A percentile compares a stretch with the other conserved stretches of the same genome.
phyloP scores from a whole-genome alignment of 768 basidiomycete genomes.

The Rubroboletus pulcherrimus region DNA sequence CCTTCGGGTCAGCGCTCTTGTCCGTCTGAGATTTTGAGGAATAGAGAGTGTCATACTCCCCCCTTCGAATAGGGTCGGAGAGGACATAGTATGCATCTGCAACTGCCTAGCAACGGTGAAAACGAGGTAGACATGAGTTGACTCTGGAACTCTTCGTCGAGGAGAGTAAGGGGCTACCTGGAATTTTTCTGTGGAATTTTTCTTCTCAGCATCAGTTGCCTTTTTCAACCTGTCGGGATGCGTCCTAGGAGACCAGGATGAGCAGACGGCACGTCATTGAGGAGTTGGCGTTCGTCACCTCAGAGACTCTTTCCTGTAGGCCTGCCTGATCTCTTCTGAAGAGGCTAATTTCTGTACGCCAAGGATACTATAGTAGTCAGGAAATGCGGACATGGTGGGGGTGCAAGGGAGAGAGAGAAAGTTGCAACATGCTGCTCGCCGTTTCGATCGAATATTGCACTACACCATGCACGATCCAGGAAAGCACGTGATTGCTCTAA shows the following conservation, averaged over 20 bases:
- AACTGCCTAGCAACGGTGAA: conserved; percentile 47
- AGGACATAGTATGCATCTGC: conserved; percentile 95
- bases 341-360: conserved; percentile 52
- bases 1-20: conserved; percentile 57
- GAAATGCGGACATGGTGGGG: conserved; percentile 64
- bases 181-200: conserved; percentile 76
- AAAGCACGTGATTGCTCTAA: conserved; percentile 19
- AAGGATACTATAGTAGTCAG: conserved; percentile 76
- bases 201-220: conserved; percentile 67
- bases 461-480: neutral
- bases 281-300: conserved; percentile 37
- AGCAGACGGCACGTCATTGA: conserved; percentile 5
- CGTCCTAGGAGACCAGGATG: conserved; percentile 48
- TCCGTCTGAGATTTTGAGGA: conserved; percentile 48
- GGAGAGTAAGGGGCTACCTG: conserved; percentile 46
- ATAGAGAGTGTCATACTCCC: conserved; percentile 70
- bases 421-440: conserved; percentile 11
- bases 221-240: conserved; percentile 84
- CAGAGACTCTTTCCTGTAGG: conserved; percentile 77
- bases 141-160: neutral
- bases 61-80: conserved; percentile 68
- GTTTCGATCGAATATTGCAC: neutral
- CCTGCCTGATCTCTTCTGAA: conserved; percentile 67
- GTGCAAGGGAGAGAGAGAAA: conserved; percentile 7
- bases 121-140: neutral